Evolutionary conservation across 192 early-diverging fungal species (phyloP), one percentile per base, ranked within the genome.

Genomic region (Coemansia sp.): DNA sequence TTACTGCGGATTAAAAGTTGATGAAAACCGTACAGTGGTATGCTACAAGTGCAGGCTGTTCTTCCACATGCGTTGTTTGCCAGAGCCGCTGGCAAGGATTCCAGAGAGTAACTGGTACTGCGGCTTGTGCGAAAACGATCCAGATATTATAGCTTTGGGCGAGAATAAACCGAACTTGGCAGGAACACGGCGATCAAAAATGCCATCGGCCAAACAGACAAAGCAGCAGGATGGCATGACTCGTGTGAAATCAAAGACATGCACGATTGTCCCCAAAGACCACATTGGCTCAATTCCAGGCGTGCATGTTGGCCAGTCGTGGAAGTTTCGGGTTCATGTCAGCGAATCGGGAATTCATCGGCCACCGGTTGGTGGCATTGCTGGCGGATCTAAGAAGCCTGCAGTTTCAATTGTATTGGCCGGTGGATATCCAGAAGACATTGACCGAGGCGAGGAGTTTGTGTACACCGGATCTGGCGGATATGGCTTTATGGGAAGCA

Each of bases 391-490:
- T 2, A 58, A 59, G 1, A 68, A 34, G 8, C 86, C 89, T 0
- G 85, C 88, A 0, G 81, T 82, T 2, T 90, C 88, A 2, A 68
- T 90, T 49, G 85, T 87, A 8, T 68, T 92, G 4, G 78, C 85
- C 0, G 83, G 79, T 12, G 89, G 88, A 9, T 90, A 89, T 52
- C 78, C 81, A 0, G 86, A 88, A 31, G 89, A 91, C 57, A 71
- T 67, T 2, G 90, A 92, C 42, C 60, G 83, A 19, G 89, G 90
- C 0, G 80, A 83, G 0, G 76, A 82, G 50, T 92, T 92, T 59
- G 75, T 75, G 1, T 91, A 89, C 61, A 89, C 89, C 1, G 89
- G 90, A 0, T 84, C 79, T 15, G 89, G 88, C 26, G 89, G 88
- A 0, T 76, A 86, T 17, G 78, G 85, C 60, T 69, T 86, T 21